phyloP scores from a whole-genome alignment of 257 asterid genomes.

The Henckelia pumila region DNA sequence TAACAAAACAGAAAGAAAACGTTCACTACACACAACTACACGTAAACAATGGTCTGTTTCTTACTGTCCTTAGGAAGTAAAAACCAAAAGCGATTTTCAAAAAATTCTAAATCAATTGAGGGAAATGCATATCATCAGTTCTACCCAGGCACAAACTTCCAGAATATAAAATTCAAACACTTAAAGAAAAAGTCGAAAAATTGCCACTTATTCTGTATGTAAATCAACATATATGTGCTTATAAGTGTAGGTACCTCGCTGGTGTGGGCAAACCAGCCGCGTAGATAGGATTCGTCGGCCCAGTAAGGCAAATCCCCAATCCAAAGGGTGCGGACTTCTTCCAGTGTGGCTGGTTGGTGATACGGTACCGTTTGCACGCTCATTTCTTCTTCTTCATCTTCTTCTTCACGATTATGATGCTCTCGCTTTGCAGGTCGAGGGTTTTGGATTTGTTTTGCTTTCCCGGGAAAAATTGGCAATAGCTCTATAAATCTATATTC shows the following conservation, averaged over 20 bases:
- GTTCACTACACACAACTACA: background rate
- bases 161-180: background rate
- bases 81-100: too few species aligned
- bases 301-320: slow-evolving; percentile 98
- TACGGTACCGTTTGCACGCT: slow-evolving; percentile 59
- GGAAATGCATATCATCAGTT: too few species aligned
- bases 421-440: too few species aligned
- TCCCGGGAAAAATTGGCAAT: too few species aligned
- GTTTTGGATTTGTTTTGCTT: too few species aligned
- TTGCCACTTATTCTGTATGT: background rate
- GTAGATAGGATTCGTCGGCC: slow-evolving; percentile 94
- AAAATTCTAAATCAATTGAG: too few species aligned
- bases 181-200: background rate
- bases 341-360: slow-evolving; percentile 91
- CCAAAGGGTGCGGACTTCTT: slow-evolving; percentile 99
- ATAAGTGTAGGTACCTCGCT: slow-evolving; percentile 56
- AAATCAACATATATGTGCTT: background rate
- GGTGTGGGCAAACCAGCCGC: slow-evolving; percentile 82
- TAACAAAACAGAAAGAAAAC: slow-evolving; percentile 5
- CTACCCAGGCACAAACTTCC: too few species aligned
- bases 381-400: slow-evolving; percentile 25
- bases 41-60: background rate
- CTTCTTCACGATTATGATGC: too few species aligned
- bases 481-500: too few species aligned
- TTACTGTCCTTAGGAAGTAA: background rate